A percentile compares a stretch with the other conserved stretches of the same genome.
Evolutionary conservation across 371 early-diverging fungal species (phyloP).

Genomic region (Mucor lusitanicus): DNA sequence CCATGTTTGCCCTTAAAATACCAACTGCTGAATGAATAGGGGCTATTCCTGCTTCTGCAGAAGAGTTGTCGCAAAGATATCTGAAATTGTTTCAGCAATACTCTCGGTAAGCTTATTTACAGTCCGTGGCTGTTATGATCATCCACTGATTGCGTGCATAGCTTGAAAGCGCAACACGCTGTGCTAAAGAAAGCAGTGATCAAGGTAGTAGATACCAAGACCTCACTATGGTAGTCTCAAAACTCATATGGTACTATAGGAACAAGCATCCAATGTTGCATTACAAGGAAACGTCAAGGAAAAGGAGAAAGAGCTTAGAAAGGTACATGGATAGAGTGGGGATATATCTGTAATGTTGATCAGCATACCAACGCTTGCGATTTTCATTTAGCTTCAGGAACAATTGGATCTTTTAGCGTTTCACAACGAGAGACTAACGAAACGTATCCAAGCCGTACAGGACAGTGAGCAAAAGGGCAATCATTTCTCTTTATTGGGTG

Average conservation of each 20-base stretch:
- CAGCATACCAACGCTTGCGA: not conserved
- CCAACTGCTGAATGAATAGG: constrained; percentile 19
- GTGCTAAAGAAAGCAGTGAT: constrained; percentile 66
- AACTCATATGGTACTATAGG: constrained; percentile 32
- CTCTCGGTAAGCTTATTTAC: constrained; percentile 47
- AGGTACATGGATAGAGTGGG: constrained; percentile 31
- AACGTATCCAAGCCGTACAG: constrained; percentile 66
- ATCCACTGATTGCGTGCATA: constrained; percentile 9
- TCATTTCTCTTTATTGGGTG: constrained; percentile 55
- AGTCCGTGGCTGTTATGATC: not conserved
- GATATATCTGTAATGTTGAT: not conserved
- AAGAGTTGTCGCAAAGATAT: constrained; percentile 66
- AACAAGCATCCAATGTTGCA: constrained; percentile 58
- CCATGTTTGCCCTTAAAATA: not conserved
- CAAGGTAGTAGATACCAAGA: constrained; percentile 41
- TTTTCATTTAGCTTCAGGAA: constrained; percentile 43
- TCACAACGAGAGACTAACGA: constrained; percentile 68
- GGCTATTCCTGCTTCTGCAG: constrained; percentile 49
- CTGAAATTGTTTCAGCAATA: constrained; percentile 61
- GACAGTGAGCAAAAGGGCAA: constrained; percentile 53
- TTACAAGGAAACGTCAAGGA: constrained; percentile 65
- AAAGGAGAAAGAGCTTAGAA: constrained; percentile 68
- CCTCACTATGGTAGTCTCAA: not conserved
- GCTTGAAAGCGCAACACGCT: constrained; percentile 66
- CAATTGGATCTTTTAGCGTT: constrained; percentile 65